Conservation (phyloP, 495 filamentous ascomycete species). For the Cercophora samala region DNA sequence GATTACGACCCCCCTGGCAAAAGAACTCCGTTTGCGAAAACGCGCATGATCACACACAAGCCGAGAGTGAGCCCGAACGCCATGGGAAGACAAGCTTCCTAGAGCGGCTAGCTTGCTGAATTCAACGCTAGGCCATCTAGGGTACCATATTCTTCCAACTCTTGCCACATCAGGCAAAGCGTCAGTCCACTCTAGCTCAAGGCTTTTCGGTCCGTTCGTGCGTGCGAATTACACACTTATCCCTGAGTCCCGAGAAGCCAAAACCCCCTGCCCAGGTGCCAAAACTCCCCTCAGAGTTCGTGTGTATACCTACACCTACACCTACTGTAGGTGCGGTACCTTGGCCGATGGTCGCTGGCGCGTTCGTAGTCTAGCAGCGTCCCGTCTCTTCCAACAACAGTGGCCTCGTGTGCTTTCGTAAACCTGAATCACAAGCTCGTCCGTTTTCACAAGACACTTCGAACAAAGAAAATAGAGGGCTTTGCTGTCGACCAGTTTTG, state of each 20-base stretch:
- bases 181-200: slow-evolving; percentile 1
- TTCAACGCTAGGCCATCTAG: neutral
- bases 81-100: slow-evolving; percentile 13
- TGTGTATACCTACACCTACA: too few relatives aligned
- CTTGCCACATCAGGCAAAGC: slow-evolving; percentile 12
- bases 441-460: neutral
- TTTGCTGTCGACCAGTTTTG: neutral
- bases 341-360: neutral
- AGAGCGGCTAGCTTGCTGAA: slow-evolving; percentile 10
- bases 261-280: slow-evolving; percentile 6
- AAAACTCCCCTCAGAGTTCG: slow-evolving; percentile 10
- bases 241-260: slow-evolving; percentile 15
- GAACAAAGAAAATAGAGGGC: neutral
- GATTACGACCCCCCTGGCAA: slow-evolving; percentile 10
- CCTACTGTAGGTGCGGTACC: too few relatives aligned
- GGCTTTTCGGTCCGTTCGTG: slow-evolving; percentile 26
- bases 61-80: slow-evolving; percentile 26
- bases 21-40: slow-evolving; percentile 28
- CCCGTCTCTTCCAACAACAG: neutral
- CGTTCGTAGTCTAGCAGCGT: neutral
- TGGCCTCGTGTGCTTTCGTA: neutral
- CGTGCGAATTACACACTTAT: slow-evolving; percentile 11
- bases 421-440: slow-evolving; percentile 3
- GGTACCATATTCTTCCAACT: slow-evolving; percentile 6
- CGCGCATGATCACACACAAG: slow-evolving; percentile 25